Evolutionary conservation across 495 filamentous ascomycete species (phyloP).

Genomic region (Podospora pseudopauciseta): DNA sequence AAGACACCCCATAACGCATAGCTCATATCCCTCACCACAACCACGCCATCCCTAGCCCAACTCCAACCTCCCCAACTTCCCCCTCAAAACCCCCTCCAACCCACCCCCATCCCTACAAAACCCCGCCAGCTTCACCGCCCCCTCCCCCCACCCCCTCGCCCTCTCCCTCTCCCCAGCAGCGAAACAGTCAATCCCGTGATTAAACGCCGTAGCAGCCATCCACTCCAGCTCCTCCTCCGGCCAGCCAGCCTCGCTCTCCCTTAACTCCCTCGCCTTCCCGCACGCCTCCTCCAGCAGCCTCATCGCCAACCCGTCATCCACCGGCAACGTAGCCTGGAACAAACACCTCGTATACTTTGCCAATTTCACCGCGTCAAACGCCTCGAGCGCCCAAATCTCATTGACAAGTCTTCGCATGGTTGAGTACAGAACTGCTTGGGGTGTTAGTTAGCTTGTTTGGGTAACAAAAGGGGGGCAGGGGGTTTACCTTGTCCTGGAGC

Average conservation of each 20-base stretch:
- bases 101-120: conserved; percentile 50
- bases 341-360: conserved; percentile 71
- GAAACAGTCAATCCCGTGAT: conserved; percentile 71
- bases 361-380: conserved; percentile 52
- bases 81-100: conserved; percentile 52
- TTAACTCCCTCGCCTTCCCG: conserved; percentile 43
- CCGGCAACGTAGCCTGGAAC: conserved; percentile 59
- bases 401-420: conserved; percentile 61
- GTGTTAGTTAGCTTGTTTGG: conserved; percentile 13
- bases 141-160: conserved; percentile 61
- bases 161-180: conserved; percentile 50
- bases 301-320: conserved; percentile 45
- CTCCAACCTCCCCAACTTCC: conserved; percentile 48
- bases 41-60: neutral
- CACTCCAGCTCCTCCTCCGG: conserved; percentile 71
- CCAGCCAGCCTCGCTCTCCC: conserved; percentile 48
- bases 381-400: conserved; percentile 52
- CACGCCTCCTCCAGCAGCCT: conserved; percentile 57
- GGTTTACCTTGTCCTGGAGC: conserved; percentile 47
- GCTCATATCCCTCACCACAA: neutral
- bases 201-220: conserved; percentile 72
- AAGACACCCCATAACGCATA: no score
- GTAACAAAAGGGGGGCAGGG: neutral
- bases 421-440: conserved; percentile 40
- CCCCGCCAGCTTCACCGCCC: conserved; percentile 61